Evolutionary conservation across 352 stramenopile species (phyloP), one percentile per base, ranked within the genome.

Genomic region (Globisporangium takayamanum): DNA sequence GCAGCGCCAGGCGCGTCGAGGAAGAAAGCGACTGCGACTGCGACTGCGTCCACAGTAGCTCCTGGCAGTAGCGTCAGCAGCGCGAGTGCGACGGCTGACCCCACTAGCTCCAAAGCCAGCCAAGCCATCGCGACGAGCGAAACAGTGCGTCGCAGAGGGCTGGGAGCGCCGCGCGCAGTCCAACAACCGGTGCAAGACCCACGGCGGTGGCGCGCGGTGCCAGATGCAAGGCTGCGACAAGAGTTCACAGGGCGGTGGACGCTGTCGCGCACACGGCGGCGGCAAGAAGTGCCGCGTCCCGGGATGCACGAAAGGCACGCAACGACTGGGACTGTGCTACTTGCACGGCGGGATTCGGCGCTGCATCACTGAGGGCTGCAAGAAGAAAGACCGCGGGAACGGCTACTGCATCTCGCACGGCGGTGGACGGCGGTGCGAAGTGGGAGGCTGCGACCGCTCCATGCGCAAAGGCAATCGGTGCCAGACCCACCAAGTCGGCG

Each of bases 331-430:
- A 0, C 61, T 91, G n/a, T 93, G 84, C 68, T 91, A 90, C 55
- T 46, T 91, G 46, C 84, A 93, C 53, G 81, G 84, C 22, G 84
- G 80, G 25, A 89, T 93, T 25, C 79, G 84, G 14, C 78, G 78
- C 25, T 93, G 79, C 59, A 74, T 88, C 28, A 76, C 63, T 41
- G 75, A 88, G 57, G 79, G 80, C 5, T 93, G 84, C 57, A 86
- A 82, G 59, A 91, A 91, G 64, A 91, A 91, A 55, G 84, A 91
- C 54, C 77, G 84, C 22, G 84, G 84, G 46, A 92, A 92, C 39
- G 84, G 81, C 11, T 90, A 85, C 50, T 93, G 84, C 67, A 89
- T 92, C 59, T 84, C 79, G 1, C 84, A 93, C 48, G 84, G 84
- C 37, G 81, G 84, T 22, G 86, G 86, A 3, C 73, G 82, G 14